Conservation (phyloP, 108 stramenopile species). For the Schizochytrium sp. region DNA sequence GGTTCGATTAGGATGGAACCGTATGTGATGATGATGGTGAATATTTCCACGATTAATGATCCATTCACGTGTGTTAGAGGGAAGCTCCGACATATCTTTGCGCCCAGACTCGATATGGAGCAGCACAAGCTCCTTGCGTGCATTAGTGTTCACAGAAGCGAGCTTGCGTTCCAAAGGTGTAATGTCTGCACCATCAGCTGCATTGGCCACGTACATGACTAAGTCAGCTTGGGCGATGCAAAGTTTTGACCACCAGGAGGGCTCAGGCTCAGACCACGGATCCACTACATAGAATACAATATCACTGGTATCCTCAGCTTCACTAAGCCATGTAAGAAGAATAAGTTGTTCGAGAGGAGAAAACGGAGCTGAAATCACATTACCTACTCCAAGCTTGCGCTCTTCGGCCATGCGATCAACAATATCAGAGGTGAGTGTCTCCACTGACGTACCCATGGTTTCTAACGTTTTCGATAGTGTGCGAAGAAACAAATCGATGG, state of each 20-base stretch:
- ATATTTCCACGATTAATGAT: slow-evolving; percentile 54
- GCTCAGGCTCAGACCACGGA: slow-evolving; percentile 40
- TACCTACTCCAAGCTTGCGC: neutral
- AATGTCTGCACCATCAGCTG: slow-evolving; percentile 60
- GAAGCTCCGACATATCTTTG: neutral
- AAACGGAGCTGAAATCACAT: slow-evolving; percentile 19
- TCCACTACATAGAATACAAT: slow-evolving; percentile 64
- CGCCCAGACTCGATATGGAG: slow-evolving; percentile 20
- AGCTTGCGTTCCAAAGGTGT: slow-evolving; percentile 55
- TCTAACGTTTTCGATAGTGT: slow-evolving; percentile 17
- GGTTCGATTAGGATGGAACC: slow-evolving; percentile 28
- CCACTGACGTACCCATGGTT: slow-evolving; percentile 26
- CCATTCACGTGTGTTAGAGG: slow-evolving; percentile 62
- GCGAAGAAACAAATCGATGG: slow-evolving; percentile 28
- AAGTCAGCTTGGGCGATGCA: slow-evolving; percentile 44
- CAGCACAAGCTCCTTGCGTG: slow-evolving; percentile 52
- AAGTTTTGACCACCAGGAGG: slow-evolving; percentile 62
- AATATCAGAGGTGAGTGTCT: slow-evolving; percentile 47
- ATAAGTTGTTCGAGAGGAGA: slow-evolving; percentile 33
- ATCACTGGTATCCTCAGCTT: slow-evolving; percentile 62
- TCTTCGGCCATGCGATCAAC: slow-evolving; percentile 49
- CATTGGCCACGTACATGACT: slow-evolving; percentile 61
- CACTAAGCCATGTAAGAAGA: slow-evolving; percentile 57
- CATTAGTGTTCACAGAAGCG: slow-evolving; percentile 51
- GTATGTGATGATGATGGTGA: slow-evolving; percentile 62